Evolutionary conservation across 225 moss, liverwort and hornwort genomes (phyloP), one percentile per base, ranked within the genome.

Genomic region (Sphagnum contortum): DNA sequence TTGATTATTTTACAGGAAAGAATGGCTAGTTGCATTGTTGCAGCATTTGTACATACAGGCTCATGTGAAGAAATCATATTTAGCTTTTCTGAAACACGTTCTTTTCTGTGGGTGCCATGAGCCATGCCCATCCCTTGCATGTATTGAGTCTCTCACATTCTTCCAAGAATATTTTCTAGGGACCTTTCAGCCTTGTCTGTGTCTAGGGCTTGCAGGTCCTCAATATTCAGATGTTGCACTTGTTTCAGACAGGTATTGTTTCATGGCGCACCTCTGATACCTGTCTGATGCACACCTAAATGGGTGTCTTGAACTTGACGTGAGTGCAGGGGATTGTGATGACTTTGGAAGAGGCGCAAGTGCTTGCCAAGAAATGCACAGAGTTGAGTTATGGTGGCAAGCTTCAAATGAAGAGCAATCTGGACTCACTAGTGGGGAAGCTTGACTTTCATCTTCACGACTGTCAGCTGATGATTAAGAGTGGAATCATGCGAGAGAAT

Each of bases 381-480:
- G 80, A 75, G 49, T 79, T 94, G 11, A 94, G 72, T 63, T 94
- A 87, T n/a, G 85, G 91, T 0, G 94, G 94, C 12, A 94, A 94
- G 77, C 84, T 94, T 3, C 94, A 94, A 48, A 94, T 91, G 64
- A 91, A 94, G 75, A 91, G 91, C 47, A 89, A 88, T 72, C 79
- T 94, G 45, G 94, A 94, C 63, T 89, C 94, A 3, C 68, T 94
- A 0, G 82, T 83, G 2, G 89, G 87, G 0, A 89, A 88, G 54
- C 77, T 94, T 0, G 88, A 88, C 70, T 71, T 89, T 44, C 94
- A 91, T 58, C 78, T 91, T 11, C 94, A 94, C 54, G 94, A 94
- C 66, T 91, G 91, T 9, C 89, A 91, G 79, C 80, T 94, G 49
- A 89, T 94, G 89, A 89, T 94, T 5, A 86, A 91, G 44, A 94